Evolutionary conservation across 805 yeast genomes (phyloP).

Genomic region (Ogataea trehalophila): DNA sequence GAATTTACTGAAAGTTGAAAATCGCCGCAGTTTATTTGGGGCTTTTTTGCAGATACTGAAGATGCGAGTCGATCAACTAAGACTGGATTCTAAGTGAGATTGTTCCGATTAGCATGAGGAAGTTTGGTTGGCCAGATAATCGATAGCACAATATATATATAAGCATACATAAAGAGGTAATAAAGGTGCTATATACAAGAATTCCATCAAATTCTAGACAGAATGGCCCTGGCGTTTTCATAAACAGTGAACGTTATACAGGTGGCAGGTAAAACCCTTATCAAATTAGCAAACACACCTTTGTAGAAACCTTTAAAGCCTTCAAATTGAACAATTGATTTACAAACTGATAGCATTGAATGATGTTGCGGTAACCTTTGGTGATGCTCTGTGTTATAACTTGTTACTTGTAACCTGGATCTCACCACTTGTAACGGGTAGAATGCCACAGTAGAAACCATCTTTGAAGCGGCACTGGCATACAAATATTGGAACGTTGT

Average conservation of each 20-base stretch:
- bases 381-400: conserved; percentile 16
- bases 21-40: no score
- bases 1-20: no score
- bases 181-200: no score
- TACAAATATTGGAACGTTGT: conserved; percentile 54
- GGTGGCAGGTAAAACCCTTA: conserved; percentile 89
- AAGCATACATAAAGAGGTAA: no score
- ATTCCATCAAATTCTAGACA: conserved; percentile 1
- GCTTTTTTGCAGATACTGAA: no score
- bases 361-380: not conserved
- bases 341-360: conserved; percentile 32
- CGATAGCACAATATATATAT: no score
- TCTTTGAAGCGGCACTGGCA: conserved; percentile 66
- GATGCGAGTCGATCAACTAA: no score
- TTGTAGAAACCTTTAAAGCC: conserved; percentile 73
- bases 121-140: no score
- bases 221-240: conserved; percentile 47
- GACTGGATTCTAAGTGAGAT: no score
- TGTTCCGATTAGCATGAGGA: no score
- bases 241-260: conserved; percentile 85
- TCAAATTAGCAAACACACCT: conserved; percentile 72
- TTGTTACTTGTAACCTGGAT: conserved; percentile 62
- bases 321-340: conserved; percentile 39
- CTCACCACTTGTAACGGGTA: conserved; percentile 85
- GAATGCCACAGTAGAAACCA: conserved; percentile 57